Percentiles rank a stretch among this genome's conserved stretches.
phyloP scores from a whole-genome alignment of 2,329 filamentous ascomycete species.

The Achaetomium macrosporum region DNA sequence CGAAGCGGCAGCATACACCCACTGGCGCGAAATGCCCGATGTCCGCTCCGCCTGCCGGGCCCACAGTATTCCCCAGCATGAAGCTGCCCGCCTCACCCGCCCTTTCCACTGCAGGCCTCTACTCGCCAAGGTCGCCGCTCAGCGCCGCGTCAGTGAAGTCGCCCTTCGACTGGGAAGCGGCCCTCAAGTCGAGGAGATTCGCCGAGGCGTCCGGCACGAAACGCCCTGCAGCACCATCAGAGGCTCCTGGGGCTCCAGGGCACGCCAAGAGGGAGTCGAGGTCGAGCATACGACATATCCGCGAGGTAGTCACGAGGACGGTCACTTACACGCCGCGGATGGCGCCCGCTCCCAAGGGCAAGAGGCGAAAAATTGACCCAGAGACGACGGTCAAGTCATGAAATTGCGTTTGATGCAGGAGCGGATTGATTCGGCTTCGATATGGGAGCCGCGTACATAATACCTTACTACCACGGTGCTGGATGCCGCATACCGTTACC shows the following conservation, averaged over 20 bases:
- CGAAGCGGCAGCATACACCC: constrained; percentile 20
- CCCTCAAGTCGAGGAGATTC: constrained; percentile 58
- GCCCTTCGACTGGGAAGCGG: constrained; percentile 72
- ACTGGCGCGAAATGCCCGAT: constrained; percentile 42
- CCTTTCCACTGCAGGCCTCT: constrained; percentile 49
- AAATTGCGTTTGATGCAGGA: background rate
- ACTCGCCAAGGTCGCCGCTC: constrained; percentile 75
- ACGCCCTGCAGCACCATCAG: constrained; percentile 21
- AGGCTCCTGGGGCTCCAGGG: constrained; percentile 15
- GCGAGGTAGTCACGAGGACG: constrained; percentile 89
- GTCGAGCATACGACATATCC: constrained; percentile 63
- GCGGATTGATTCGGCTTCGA: background rate
- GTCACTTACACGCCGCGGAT: constrained; percentile 86
- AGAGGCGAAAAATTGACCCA: constrained; percentile 67
- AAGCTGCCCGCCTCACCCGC: constrained; percentile 72
- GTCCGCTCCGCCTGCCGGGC: constrained; percentile 55
- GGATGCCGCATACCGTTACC: background rate
- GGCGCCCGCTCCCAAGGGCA: constrained; percentile 85
- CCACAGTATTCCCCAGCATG: constrained; percentile 58
- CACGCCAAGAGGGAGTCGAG: constrained; percentile 44
- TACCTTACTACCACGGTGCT: background rate
- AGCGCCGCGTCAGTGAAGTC: constrained; percentile 60
- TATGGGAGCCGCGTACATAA: background rate
- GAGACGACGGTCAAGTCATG: constrained; percentile 26
- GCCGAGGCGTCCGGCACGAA: constrained; percentile 47